Conservation (phyloP, 192 early-diverging fungal species). For the Podila epicladia region DNA sequence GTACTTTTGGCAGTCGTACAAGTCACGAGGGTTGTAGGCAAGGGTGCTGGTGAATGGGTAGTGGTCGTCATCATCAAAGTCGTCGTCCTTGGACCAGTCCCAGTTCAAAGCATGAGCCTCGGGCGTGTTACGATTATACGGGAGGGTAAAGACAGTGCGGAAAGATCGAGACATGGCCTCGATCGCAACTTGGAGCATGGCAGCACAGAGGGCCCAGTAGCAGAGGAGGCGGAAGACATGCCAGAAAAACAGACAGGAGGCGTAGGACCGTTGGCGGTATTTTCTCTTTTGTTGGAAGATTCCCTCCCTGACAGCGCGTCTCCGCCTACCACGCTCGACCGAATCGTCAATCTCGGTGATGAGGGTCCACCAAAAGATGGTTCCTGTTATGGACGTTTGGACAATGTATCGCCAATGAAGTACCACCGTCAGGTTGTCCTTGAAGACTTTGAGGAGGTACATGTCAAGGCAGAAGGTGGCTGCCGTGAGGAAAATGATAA, state of each 20-base stretch:
- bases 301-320: neutral
- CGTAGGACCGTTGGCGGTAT: neutral
- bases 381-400: neutral
- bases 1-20: conserved; percentile 14
- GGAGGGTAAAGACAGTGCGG: conserved; percentile 19
- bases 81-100: neutral
- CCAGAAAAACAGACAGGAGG: neutral
- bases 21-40: conserved; percentile 13
- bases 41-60: no score
- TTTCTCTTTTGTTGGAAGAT: neutral
- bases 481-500: neutral
- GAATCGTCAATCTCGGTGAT: conserved; percentile 18
- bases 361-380: conserved; percentile 6
- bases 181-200: conserved; percentile 1
- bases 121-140: conserved; percentile 11
- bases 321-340: neutral
- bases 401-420: conserved; percentile 19
- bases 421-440: conserved; percentile 7
- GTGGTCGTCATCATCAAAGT: neutral
- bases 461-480: conserved; percentile 17
- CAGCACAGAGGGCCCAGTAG: conserved; percentile 2
- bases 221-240: conserved; percentile 9
- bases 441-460: conserved; percentile 22
- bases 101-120: neutral
- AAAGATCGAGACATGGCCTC: neutral